phyloP scores from a whole-genome alignment of 768 basidiomycete species.

The Megacollybia marginata region DNA sequence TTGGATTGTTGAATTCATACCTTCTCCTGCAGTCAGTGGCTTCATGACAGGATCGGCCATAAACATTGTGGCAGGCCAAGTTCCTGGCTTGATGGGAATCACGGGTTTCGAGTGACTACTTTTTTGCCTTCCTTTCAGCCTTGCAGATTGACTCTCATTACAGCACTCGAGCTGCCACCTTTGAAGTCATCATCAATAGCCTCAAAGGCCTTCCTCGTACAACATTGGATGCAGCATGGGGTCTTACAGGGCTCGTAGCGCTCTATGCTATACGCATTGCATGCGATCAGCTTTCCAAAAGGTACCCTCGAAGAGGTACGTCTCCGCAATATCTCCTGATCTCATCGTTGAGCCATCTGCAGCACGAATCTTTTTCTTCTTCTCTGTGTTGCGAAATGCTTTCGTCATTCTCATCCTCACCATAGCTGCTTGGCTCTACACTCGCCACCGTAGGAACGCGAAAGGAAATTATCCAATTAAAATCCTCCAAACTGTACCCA shows the following conservation, averaged over 20 bases:
- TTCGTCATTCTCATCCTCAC: constrained; percentile 88
- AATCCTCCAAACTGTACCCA: constrained; percentile 76
- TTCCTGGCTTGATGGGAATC: constrained; percentile 87
- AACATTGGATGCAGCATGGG: constrained; percentile 83
- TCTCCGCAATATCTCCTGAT: not conserved
- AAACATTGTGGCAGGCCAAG: constrained; percentile 81
- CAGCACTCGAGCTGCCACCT: constrained; percentile 82
- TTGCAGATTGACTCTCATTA: constrained; percentile 1
- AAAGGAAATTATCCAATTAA: constrained; percentile 76
- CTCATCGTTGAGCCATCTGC: not conserved
- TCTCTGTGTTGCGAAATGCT: constrained; percentile 70
- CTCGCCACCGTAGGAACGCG: constrained; percentile 47
- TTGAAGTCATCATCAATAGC: constrained; percentile 86
- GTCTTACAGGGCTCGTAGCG: constrained; percentile 62
- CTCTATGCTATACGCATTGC: constrained; percentile 63
- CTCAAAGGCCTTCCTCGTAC: constrained; percentile 73
- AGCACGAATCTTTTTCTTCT: constrained; percentile 73
- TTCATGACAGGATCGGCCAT: constrained; percentile 99
- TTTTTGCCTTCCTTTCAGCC: not conserved
- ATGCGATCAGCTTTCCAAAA: constrained; percentile 42
- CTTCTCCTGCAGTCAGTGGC: constrained; percentile 74
- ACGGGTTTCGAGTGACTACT: constrained; percentile 62
- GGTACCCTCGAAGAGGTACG: constrained; percentile 59
- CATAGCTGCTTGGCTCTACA: constrained; percentile 81
- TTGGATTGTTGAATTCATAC: constrained; percentile 94